Base-by-base conservation (phyloP, 2,329 filamentous ascomycete genomes). In the Rutstroemia sp. region DNA sequence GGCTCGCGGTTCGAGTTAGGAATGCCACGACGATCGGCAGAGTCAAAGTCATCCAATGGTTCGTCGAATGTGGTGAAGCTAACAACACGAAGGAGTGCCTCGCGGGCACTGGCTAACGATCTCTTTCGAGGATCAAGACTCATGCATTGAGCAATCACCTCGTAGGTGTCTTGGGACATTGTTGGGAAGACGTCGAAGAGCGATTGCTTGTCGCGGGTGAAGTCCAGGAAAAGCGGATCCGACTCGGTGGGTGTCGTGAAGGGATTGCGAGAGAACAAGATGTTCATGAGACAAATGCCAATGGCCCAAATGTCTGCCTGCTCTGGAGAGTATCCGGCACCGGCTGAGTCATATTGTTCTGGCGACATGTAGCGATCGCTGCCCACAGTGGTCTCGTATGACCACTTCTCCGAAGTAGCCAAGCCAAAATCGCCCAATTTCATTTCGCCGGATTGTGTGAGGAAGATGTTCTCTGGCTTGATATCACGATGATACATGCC, bases 281-380 rank as follows among this genome's bases (percentile, higher is more conserved):
- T 88, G 76, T 99, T 99, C 68, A 99, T 81, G 62, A 99, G 77
- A 72, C 94, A 96, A 73, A 99, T 92, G 61, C 94, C 94, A 69
- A 99, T 88, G 57, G 94, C 91, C 94, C 94, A 99, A 65, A 96
- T 85, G 71, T 99, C 94, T 51, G 94, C 94, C 74, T 94, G 84
- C 47, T 89, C 89, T 48, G 94, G 92, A 56, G 90, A 92, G 75
- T 99, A 99, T 58, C 94, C 94, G 61, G 82, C 83, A 60, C 86
- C 86, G 64, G 86, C 83, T 53, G 92, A 91, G 71, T 97, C 92
- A 67, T 94, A 97, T 73, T 99, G 94, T 74, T 99, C 94, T 5
- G 94, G 94, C 56, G 94, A 92, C 94, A 99, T 99, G 76, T 99
- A 99, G 56, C 94, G 90, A 70, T 99, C 94, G 70, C 94, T 97